Evolutionary conservation across 2,329 filamentous ascomycete species (phyloP).

Genomic region (Rachicladosporium sp.): DNA sequence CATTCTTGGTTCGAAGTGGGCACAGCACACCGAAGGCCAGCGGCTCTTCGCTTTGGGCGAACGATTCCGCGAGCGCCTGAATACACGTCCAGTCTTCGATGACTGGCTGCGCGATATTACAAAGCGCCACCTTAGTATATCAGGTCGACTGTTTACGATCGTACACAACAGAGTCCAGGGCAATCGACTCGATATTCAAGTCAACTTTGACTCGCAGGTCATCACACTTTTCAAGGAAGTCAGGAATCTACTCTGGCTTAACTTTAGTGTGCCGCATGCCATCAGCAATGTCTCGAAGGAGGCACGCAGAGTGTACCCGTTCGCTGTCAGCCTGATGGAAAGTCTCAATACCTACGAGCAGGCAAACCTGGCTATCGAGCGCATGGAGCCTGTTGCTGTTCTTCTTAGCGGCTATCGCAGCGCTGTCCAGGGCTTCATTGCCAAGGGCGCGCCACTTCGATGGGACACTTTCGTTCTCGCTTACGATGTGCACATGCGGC

Average conservation of each 20-base stretch:
- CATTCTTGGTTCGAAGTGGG: conserved; percentile 89
- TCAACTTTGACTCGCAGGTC: conserved; percentile 95
- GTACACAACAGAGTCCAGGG: conserved; percentile 79
- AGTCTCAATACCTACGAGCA: conserved; percentile 90
- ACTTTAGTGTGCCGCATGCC: conserved; percentile 83
- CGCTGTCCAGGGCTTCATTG: conserved; percentile 70
- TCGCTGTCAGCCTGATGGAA: conserved; percentile 96
- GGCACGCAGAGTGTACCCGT: conserved; percentile 96
- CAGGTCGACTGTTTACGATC: conserved; percentile 84
- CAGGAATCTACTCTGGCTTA: conserved; percentile 87
- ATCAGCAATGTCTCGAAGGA: conserved; percentile 96
- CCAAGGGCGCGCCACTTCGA: conserved; percentile 75
- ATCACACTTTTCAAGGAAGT: conserved; percentile 99
- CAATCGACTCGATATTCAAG: conserved; percentile 72
- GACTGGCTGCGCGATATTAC: conserved; percentile 90
- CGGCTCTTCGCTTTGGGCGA: conserved; percentile 85
- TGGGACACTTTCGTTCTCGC: conserved; percentile 99
- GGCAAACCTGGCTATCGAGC: conserved; percentile 68
- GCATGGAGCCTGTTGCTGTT: conserved; percentile 78
- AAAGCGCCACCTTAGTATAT: conserved; percentile 77
- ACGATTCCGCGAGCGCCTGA: conserved; percentile 90
- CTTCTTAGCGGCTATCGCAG: conserved; percentile 85
- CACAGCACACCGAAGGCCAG: conserved; percentile 84
- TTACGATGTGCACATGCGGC: conserved; percentile 77
- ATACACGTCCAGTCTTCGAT: conserved; percentile 86